Conservation (phyloP, 805 yeast genomes). For the Yamadazyma insecticola region DNA sequence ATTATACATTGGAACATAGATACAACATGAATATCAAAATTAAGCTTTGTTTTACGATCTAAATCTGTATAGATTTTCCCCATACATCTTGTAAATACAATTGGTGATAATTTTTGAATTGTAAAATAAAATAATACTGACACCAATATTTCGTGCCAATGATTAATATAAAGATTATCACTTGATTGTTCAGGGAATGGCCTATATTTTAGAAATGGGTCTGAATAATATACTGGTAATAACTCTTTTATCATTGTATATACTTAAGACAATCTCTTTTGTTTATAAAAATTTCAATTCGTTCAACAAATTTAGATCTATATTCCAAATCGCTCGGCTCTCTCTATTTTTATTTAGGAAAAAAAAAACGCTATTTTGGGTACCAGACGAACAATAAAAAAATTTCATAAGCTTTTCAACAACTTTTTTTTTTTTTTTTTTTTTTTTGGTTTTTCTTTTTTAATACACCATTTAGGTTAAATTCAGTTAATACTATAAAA, state of each 20-base stretch:
- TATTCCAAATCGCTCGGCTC: too few relatives aligned
- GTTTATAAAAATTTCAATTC: too few relatives aligned
- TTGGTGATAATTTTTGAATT: conserved; percentile 51
- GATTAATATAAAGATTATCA: conserved; percentile 41
- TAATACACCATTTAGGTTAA: too few relatives aligned
- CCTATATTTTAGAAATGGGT: conserved; percentile 39
- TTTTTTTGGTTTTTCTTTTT: too few relatives aligned
- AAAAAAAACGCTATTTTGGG: too few relatives aligned
- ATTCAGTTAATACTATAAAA: not conserved
- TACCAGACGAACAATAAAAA: too few relatives aligned
- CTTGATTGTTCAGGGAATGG: conserved; percentile 47
- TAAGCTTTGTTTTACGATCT: conserved; percentile 45
- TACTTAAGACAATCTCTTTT: too few relatives aligned
- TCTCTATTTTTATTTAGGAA: too few relatives aligned
- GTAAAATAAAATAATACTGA: conserved; percentile 58
- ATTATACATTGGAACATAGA: conserved; percentile 79
- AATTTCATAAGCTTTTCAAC: conserved; percentile 1
- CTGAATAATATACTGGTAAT: conserved; percentile 17
- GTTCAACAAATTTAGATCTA: too few relatives aligned
- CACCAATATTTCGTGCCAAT: conserved; percentile 69
- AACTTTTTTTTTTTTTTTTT: too few relatives aligned
- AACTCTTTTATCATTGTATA: not conserved
- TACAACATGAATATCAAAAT: conserved; percentile 88
- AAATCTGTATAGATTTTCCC: conserved; percentile 52
- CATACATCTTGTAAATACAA: conserved; percentile 43